Base-by-base conservation (phyloP, 2,329 filamentous ascomycete genomes). In the Tolypocladium inflatum region DNA sequence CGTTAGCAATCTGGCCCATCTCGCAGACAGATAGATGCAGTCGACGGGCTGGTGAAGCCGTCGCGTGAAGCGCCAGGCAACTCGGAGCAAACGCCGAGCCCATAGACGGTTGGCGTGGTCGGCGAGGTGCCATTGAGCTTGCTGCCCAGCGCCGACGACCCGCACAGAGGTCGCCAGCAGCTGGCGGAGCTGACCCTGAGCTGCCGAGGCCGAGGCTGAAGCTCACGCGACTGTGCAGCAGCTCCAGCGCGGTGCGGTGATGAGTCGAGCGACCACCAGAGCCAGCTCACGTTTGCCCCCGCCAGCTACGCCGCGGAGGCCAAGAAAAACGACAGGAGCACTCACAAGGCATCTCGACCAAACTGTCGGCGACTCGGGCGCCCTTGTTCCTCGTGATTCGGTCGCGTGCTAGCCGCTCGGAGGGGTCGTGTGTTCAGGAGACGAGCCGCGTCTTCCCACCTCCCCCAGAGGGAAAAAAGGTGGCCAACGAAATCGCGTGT, bases 281-380 rank as follows among this genome's bases (percentile, higher is more conserved):
- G 21, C 43, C 11, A 48, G 43, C 23, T 48, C 19, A 13, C 30
- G 17, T 35, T n/a, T 6, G 45, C 30, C 48, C n/a, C n/a, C 17
- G 35, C 33, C 43, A 30, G 11, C 43, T 11, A 26, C 30, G 9
- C 42, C 17, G 30, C 15, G 19, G 2, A 39, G 10, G 9, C 26
- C 9, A 51, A 15, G 21, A 57, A 55, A 51, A 60, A 54, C 48
- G 54, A 55, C 51, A 57, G 54, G 56, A 60, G 48, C 48, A 73
- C 71, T 73, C 66, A 73, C 71, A 73, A 62, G 71, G 71, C 71
- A 73, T 73, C 65, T 71, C 65, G 70, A 65, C 63, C 62, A 65
- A 55, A 59, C 60, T 64, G 60, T 58, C 59, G 63, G 62, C 65
- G 63, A 62, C 60, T 59, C 58, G 58, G 57, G 62, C 62, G 61